Conservation (phyloP, 805 yeast genomes). For the Metschnikowia shivogae region DNA sequence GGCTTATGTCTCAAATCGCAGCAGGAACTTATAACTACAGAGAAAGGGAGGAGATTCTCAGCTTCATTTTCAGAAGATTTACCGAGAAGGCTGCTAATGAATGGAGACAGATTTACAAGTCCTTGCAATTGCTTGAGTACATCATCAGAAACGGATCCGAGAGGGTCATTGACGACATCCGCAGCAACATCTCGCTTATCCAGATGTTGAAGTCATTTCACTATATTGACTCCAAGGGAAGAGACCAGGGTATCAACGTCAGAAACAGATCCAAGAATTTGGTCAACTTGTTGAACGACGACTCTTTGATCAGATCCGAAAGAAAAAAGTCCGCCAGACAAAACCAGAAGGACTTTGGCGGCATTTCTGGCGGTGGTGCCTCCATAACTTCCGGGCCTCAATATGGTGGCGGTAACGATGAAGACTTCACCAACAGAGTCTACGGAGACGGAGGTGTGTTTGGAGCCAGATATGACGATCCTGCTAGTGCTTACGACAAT, state of each 20-base stretch:
- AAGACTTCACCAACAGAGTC: constrained; percentile 49
- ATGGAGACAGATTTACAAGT: constrained; percentile 97
- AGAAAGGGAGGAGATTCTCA: constrained; percentile 74
- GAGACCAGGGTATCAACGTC: constrained; percentile 94
- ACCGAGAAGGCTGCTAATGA: constrained; percentile 95
- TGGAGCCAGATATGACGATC: constrained; percentile 62
- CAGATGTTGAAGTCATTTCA: constrained; percentile 91
- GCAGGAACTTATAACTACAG: constrained; percentile 87
- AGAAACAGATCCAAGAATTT: constrained; percentile 85
- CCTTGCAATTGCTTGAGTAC: constrained; percentile 87
- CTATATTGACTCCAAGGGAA: constrained; percentile 87
- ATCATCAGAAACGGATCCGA: constrained; percentile 90
- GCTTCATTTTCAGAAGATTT: constrained; percentile 79
- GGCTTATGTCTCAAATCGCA: constrained; percentile 92
- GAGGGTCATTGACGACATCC: constrained; percentile 90
- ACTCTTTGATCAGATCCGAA: constrained; percentile 70
- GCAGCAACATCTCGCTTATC: constrained; percentile 75
- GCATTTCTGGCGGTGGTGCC: constrained; percentile 63
- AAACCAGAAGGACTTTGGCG: constrained; percentile 77
- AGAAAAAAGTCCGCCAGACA: constrained; percentile 81
- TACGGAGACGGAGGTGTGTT: constrained; percentile 71
- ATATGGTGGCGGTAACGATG: constrained; percentile 37
- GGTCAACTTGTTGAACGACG: constrained; percentile 68
- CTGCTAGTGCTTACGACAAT: constrained; percentile 41
- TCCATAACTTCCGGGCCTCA: constrained; percentile 32